A percentile compares a stretch with the other conserved stretches of the same genome.
phyloP scores from a whole-genome alignment of 345 rosid species.

The Arabidopsis arenosa region DNA sequence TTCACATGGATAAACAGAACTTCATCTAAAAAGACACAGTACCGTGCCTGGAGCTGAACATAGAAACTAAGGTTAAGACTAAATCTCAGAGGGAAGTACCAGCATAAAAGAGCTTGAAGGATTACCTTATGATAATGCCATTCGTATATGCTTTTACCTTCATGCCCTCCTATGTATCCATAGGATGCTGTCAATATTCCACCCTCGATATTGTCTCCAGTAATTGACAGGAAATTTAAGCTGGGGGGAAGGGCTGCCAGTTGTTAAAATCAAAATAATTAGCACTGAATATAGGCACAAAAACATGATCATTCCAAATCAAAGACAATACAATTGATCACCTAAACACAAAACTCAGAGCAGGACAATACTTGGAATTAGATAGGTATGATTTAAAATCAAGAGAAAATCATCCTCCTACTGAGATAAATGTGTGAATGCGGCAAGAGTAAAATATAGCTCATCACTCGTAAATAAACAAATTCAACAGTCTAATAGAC shows the following conservation, averaged over 20 bases:
- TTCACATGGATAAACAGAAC: constrained; percentile 16
- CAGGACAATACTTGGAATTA: constrained; percentile 16
- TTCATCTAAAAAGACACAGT: constrained; percentile 16
- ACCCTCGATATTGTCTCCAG: constrained; percentile 87
- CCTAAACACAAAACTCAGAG: neutral
- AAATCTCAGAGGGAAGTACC: constrained; percentile 20
- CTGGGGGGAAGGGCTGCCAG: constrained; percentile 93
- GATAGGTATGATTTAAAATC: neutral
- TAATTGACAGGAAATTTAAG: constrained; percentile 88
- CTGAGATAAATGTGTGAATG: neutral
- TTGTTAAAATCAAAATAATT: constrained; percentile 32
- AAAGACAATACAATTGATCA: neutral
- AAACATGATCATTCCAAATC: constrained; percentile 4
- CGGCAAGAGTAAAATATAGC: constrained; percentile 10
- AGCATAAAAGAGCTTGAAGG: constrained; percentile 23
- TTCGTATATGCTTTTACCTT: constrained; percentile 83
- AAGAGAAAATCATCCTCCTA: constrained; percentile 10
- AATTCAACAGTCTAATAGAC: neutral
- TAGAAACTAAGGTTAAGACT: constrained; percentile 10
- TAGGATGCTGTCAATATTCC: constrained; percentile 91
- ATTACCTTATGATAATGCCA: constrained; percentile 96
- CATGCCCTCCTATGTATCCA: constrained; percentile 96
- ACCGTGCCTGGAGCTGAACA: constrained; percentile 13
- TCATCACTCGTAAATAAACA: neutral
- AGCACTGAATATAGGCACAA: neutral